Evolutionary conservation across 2,329 filamentous ascomycete species (phyloP), one percentile per base, ranked within the genome.

Genomic region (Arthroderma sp.): DNA sequence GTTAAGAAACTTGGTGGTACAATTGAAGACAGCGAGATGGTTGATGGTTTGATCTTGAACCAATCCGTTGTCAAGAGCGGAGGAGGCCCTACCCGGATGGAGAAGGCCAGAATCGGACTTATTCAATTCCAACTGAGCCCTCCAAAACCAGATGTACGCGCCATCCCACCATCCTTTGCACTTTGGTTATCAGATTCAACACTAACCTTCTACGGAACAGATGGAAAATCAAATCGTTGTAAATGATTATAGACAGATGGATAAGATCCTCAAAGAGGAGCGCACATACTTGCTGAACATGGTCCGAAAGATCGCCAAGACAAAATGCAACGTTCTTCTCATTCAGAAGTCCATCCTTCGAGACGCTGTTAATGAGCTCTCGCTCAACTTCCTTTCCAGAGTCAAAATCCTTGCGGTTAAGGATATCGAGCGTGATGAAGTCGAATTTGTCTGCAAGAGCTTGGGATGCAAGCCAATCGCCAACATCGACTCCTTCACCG

Each of bases 301-400:
- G 79, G 88, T 93, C 62, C 96, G 98, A 78, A 98, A 96, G 77
- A 98, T 98, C 68, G 95, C 96, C 72, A 98, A 96, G 76, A 88
- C 91, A 55, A 98, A 96, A 74, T 98, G 91, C 72, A 98, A 98
- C 59, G 91, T 98, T 37, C 80, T 96, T 38, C 74, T 98, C 54
- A 96, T 98, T 56, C 91, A 98, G 62, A 98, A 98, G 71, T 96
- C 89, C 9, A 98, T 98, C 56, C 79, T 98, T 47, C 81, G 91
- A 56, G 91, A 98, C 59, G 91, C 91, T 32, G 88, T 98, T 64
- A 98, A 98, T 71, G 91, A 98, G 57, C 76, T 98, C 47, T 94
- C 86, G 50, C 77, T 98, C 52, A 91, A 98, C 70, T 98, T 98
- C 76, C 75, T 98, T 52, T 86, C 91, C 58, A 94, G 95, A 66